Base-by-base conservation (phyloP, 257 asterid genomes). In the Solanum medicagineum region DNA sequence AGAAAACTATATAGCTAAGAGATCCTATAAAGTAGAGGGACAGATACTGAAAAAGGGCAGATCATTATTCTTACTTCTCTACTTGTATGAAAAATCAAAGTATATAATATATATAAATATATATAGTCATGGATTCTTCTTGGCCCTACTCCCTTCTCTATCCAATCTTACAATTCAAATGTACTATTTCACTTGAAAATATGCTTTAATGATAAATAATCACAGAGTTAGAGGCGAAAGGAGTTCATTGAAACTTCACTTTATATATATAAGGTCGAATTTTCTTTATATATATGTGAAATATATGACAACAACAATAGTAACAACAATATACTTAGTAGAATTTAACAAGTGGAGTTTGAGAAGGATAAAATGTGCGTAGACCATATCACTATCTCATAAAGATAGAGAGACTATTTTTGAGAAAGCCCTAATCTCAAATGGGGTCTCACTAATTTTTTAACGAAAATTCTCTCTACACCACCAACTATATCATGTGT, bases 21-120 rank as follows among this genome's bases (percentile, higher is more conserved):
- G 85, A 86, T 89, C 85, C 88, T 85, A 85, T 85, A 83, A 29
- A 29, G 89, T 69, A 84, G 89, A 63, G 85, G 75, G 60, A 83
- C 86, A 68, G 42, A 29, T 80, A 81, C 65, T 77, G 45, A 26
- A 85, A 89, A 90, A 90, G 91, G 89, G 79, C 66, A 88, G 85
- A 89, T 89, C 88, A 86, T 53, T 24, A 10, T 83, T 54, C 87
- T 85, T 85, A 17, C 85, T 86, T 84, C 89, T 81, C 88, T 87
- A 45, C 73, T 79, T 53, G 49, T 79, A 51, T 79, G 83, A 15
- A 53, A 32, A 26, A 26, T 42, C 42, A 77, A 77, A n/a, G 10
- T 1, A 10, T 3, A 26, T 9, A 32, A n/a, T n/a, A n/a, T 32
- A 20, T 59, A 44, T 4, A 59, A 9, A 44, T 7, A 6, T 44